Evolutionary conservation across 208 protist species (phyloP), one percentile per base, ranked within the genome.

Genomic region (Lotmaria passim): DNA sequence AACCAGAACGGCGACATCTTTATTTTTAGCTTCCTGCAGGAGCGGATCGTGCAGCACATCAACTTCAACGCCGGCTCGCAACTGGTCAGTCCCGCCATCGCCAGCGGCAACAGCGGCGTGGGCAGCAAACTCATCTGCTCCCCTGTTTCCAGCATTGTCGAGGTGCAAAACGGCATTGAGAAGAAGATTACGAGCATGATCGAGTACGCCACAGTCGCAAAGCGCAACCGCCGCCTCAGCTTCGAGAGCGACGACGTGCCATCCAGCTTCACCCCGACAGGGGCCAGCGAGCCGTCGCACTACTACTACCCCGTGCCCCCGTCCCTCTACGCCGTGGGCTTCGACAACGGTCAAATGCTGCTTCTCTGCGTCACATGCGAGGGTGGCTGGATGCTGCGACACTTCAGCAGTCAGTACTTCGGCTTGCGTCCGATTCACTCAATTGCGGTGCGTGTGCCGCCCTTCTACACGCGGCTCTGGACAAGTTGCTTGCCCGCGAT

Each of bases 1-100:
- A 96, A 97, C 53, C 84, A 95, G 62, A 85, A 81, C 68, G 88
- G 96, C 8, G 83, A 94, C 56, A 69, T 93, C 38, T 73, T 94
- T 61, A 59, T 95, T 64, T 87, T 89, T 57, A 85, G 79, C 38
- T 73, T 93, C 3, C 79, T 95, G 36, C 78, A 90, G 44, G 80
- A 81, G 59, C 69, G 75, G 44, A 69, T 93, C 51, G 65, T 95
- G 30, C 84, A 92, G 69, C 85, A 84, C 48, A 74, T 95, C 30
- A 95, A 95, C 79, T 93, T 69, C 64, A 81, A 69, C 47, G 66
- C 63, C n/a, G 67, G 63, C 63, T 58, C 43, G 12, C 30, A 38
- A 33, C 75, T 63, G 44, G 58, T 62, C 17, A 75, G 73, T 47
- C 30, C 46, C 31, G 33, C 67, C 55, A 69, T 68, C 34, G 53